Evolutionary conservation across 805 yeast species (phyloP), one percentile per base, ranked within the genome.

Genomic region (Teunomyces aglyptinius): DNA sequence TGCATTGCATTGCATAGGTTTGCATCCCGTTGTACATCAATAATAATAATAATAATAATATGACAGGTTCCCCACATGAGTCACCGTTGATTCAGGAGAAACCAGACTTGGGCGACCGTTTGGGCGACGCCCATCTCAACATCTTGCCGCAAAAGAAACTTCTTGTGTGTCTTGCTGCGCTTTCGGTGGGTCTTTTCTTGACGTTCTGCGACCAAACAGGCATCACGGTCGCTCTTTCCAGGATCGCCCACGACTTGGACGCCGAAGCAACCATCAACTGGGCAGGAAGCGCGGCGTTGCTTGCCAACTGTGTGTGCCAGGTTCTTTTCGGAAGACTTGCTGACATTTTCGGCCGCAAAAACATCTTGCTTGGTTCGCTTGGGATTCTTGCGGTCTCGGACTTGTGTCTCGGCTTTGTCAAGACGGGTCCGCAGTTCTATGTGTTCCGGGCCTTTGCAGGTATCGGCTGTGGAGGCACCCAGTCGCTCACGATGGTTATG

Each of bases 301-400:
- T 87, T 24, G 83, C 91, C 1, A 81, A 80, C 49, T 78, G 88
- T 3, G 86, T 87, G 1, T 83, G 85, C 61, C 91, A 85, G 63
- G 91, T 89, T 0, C 60, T 86, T 20, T 83, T 81, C 46, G 94
- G 92, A 4, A 78, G 84, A 48, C 67, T 85, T 27, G 77, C 86
- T 36, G 92, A 87, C 53, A 77, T 86, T 18, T 68, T 76, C 50
- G 86, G 86, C 5, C 64, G 86, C 42, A 73, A 74, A 45, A 61
- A 65, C 8, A 69, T 77, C 6, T 58, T 80, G 7, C 48, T 79
- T 5, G 50, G 64, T 34, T 77, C 78, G 0, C 75, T 79, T 38
- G 59, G 58, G 13, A 61, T 78, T 51, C 73, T 80, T 48, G 72
- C 70, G 0, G 27, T 76, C 1, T 80, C 63, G 26, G 82, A 33